phyloP scores from a whole-genome alignment of 805 yeast species.

The Zygotorulaspora sp. region DNA sequence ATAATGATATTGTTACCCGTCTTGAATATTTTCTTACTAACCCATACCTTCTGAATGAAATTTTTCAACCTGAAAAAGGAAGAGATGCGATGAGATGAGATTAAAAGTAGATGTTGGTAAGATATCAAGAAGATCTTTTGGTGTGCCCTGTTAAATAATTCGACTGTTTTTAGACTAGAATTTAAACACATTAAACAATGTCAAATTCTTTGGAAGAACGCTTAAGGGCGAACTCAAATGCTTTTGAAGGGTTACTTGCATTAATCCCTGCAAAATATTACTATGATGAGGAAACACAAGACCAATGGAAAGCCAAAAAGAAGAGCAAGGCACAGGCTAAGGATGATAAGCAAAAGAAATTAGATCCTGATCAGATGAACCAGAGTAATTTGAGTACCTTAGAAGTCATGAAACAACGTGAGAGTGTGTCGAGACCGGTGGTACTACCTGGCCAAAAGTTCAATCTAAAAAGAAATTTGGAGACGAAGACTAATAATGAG shows the following conservation, averaged over 20 bases:
- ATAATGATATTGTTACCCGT: too few relatives aligned
- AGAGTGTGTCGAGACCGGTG: constrained; percentile 47
- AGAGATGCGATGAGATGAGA: constrained; percentile 15
- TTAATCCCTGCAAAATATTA: constrained; percentile 92
- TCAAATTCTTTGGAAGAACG: constrained; percentile 68
- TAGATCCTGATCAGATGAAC: constrained; percentile 59
- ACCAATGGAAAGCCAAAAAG: constrained; percentile 88
- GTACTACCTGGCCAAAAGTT: constrained; percentile 37
- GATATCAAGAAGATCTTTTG: too few relatives aligned
- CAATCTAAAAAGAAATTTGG: constrained; percentile 15
- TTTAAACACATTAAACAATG: constrained; percentile 31
- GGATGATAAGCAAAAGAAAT: constrained; percentile 60
- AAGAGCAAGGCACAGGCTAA: constrained; percentile 60
- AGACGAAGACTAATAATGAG: constrained; percentile 31
- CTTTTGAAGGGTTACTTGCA: constrained; percentile 85
- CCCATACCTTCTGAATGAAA: background rate
- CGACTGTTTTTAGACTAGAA: too few relatives aligned
- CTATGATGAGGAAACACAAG: constrained; percentile 82
- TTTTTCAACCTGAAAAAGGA: constrained; percentile 4
- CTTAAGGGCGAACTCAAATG: constrained; percentile 68
- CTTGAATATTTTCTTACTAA: too few relatives aligned
- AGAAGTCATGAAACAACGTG: constrained; percentile 53
- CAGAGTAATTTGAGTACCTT: constrained; percentile 53
- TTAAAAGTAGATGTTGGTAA: constrained; percentile 4
- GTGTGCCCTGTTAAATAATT: too few relatives aligned